Evolutionary conservation across 2,329 filamentous ascomycete species (phyloP), one percentile per base, ranked within the genome.

Genomic region (Monascus ruber): DNA sequence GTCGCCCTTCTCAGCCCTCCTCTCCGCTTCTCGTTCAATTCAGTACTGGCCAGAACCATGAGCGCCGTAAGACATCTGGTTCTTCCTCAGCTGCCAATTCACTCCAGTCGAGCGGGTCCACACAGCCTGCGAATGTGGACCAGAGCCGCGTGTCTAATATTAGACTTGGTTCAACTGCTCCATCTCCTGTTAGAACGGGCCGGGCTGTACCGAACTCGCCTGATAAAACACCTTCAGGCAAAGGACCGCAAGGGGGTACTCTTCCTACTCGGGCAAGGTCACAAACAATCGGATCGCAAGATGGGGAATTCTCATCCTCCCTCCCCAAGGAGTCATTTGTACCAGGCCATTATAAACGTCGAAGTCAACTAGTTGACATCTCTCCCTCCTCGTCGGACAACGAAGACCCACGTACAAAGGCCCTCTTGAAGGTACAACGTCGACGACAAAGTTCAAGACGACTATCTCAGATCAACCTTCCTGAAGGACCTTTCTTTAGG

Each of bases 301-400:
- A 96, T 52, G 85, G 85, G 26, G 93, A 91, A 47, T 76, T 81
- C 5, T 73, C 85, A 10, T 68, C 76, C 4, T 50, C 48, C 5
- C 71, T 81, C 2, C 78, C 83, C 39, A 76, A 83, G 37, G 62
- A 72, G 41, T 65, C 70, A 8, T 77, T 82, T 33, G 70, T 75
- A 6, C 76, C 80, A 37, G 68, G 65, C 26, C 88, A 95, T 55
- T 80, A 88, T 52, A 95, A 95, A 60, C 81, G 91, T 31, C 78
- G 87, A 50, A 96, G 89, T 57, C 91, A 95, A 54, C 83, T 95
- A 2, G 86, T 96, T 51, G 89, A 96, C 58, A 83, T 95, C 64
- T 98, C 91, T 2, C 91, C 91, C 3, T 96, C 91, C 0, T 96
- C 89, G 0, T 98, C 91, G 0, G 91, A 98, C 56, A 98, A 94